A percentile compares a stretch with the other conserved stretches of the same genome.
phyloP scores from a whole-genome alignment of 1,139 yeast genomes.

The Yamadazyma dendronema region DNA sequence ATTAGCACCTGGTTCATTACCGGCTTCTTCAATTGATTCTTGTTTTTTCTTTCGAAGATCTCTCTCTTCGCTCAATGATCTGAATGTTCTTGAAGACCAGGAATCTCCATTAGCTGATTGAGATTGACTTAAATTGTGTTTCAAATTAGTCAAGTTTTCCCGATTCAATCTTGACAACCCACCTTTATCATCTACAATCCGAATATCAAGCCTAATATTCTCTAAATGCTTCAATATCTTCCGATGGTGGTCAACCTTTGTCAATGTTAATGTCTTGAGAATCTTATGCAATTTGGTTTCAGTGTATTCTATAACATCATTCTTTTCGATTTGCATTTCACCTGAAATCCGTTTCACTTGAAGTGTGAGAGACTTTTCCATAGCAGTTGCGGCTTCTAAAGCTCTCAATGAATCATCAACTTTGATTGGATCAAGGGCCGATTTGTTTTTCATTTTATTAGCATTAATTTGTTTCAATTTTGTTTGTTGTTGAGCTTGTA shows the following conservation, averaged over 20 bases:
- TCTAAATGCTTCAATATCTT: slow-evolving; percentile 76
- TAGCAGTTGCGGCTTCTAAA: slow-evolving; percentile 75
- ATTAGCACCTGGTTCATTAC: slow-evolving; percentile 9
- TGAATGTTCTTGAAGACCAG: slow-evolving; percentile 63
- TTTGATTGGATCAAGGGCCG: slow-evolving; percentile 79
- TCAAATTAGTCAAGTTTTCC: slow-evolving; percentile 51
- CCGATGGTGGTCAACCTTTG: slow-evolving; percentile 83
- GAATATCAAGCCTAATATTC: slow-evolving; percentile 65
- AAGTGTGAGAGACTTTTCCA: slow-evolving; percentile 69
- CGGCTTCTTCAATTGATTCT: slow-evolving; percentile 12
- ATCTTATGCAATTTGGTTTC: slow-evolving; percentile 54
- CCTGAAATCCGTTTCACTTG: slow-evolving; percentile 82
- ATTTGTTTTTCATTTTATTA: slow-evolving; percentile 67
- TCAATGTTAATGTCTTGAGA: slow-evolving; percentile 61
- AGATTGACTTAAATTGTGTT: slow-evolving; percentile 49
- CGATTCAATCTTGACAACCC: slow-evolving; percentile 85
- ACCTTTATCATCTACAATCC: slow-evolving; percentile 76
- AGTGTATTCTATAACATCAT: slow-evolving; percentile 53
- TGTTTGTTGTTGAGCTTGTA: slow-evolving; percentile 75
- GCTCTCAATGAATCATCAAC: slow-evolving; percentile 87
- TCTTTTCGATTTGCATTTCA: slow-evolving; percentile 76
- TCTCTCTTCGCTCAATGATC: slow-evolving; percentile 46
- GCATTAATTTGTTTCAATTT: slow-evolving; percentile 71
- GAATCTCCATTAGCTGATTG: slow-evolving; percentile 55
- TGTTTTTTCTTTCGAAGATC: slow-evolving; percentile 20